A percentile compares a stretch with the other conserved stretches of the same genome.
These are phyloP conservation scores for Dunaliella salina DNA, from an alignment of 163 green algal genomes.

Conservation along the genomic window DNA sequence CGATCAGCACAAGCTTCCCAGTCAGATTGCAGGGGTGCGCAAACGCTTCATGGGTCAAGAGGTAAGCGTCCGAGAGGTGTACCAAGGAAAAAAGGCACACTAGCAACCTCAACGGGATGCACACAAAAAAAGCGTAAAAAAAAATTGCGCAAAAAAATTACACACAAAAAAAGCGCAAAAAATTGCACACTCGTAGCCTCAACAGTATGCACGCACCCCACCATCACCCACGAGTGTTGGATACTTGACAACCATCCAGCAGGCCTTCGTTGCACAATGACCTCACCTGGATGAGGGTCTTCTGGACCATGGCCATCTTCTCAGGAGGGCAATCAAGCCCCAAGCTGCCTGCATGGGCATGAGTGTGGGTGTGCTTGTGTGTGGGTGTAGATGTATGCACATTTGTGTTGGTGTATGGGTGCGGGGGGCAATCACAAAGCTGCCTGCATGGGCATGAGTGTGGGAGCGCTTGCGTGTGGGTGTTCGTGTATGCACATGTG, in stretches of 20 bases:
- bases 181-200: not conserved
- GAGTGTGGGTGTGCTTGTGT: not conserved
- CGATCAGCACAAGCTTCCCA: not conserved
- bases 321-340: slow-evolving; percentile 72
- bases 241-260: not conserved
- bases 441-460: slow-evolving; percentile 37
- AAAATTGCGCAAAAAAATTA: not conserved
- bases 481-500: not conserved
- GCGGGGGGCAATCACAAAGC: slow-evolving; percentile 72
- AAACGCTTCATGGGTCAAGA: not conserved
- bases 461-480: not conserved
- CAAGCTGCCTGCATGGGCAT: slow-evolving; percentile 62
- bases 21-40: not conserved
- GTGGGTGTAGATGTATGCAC: not conserved
- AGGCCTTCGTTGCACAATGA: not conserved
- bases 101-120: not conserved
- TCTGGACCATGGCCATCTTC: slow-evolving; percentile 82
- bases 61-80: too few species aligned
- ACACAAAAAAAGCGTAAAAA: not conserved
- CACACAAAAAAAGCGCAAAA: not conserved
- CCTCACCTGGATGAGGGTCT: slow-evolving; percentile 65
- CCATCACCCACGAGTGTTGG: not conserved
- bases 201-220: not conserved
- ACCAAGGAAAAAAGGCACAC: too few species aligned
- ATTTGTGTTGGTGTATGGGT: not conserved